Conservation (phyloP, 78 protist species). For the Neovahlkampfia damariscottae region DNA sequence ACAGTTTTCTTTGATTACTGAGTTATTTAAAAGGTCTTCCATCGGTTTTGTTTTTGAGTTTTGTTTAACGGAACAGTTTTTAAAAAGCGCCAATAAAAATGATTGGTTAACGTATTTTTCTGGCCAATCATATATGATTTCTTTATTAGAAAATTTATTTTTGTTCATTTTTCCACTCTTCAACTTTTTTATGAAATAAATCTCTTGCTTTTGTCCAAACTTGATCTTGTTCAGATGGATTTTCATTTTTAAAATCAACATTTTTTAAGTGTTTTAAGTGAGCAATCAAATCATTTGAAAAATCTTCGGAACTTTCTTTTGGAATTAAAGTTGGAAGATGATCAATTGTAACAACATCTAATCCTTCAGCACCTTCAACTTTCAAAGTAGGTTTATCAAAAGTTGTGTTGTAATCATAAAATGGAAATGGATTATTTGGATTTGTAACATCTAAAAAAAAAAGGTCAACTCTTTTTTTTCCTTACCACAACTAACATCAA, state of each 20-base stretch:
- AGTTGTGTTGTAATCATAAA: conserved; percentile 35
- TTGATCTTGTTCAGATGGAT: background rate
- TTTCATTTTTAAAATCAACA: background rate
- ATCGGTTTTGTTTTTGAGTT: too few species aligned
- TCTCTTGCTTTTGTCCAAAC: background rate
- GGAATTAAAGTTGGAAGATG: conserved; percentile 36
- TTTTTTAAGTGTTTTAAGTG: conserved; percentile 21
- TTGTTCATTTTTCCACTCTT: background rate
- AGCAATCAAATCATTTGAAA: conserved; percentile 15
- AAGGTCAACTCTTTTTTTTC: too few species aligned
- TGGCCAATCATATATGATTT: too few species aligned
- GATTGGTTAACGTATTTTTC: too few species aligned
- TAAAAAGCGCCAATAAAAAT: too few species aligned
- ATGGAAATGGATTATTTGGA: conserved; percentile 60
- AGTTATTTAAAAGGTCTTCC: too few species aligned
- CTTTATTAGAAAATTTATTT: too few species aligned
- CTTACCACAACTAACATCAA: conserved; percentile 61
- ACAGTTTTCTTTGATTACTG: too few species aligned
- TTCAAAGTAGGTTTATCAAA: conserved; percentile 19
- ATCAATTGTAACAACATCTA: conserved; percentile 39
- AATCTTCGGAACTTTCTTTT: conserved; percentile 17
- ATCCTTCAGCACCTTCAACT: background rate
- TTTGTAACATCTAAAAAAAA: conserved; percentile 43
- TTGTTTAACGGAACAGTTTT: too few species aligned
- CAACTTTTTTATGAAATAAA: background rate